These are phyloP conservation scores for Dryas drummondii DNA, from an alignment of 306 rosid genomes.

Conservation along the genomic window DNA sequence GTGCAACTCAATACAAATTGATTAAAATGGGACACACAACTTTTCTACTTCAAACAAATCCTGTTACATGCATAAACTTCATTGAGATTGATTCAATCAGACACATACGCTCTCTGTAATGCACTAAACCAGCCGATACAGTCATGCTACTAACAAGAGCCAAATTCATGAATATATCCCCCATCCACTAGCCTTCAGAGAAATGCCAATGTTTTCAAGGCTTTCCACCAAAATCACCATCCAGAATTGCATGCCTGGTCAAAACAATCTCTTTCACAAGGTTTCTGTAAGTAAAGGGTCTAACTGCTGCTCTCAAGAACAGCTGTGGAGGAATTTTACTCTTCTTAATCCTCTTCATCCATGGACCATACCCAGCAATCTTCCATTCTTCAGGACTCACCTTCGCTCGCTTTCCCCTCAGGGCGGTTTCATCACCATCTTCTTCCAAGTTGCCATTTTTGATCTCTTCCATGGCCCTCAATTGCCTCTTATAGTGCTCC, in stretches of 20 bases:
- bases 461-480: slow-evolving; percentile 26
- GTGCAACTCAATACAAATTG: neutral
- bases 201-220: slow-evolving; percentile 18
- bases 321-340: slow-evolving; percentile 78
- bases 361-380: slow-evolving; percentile 68
- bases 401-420: slow-evolving; percentile 75
- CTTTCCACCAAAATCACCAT: slow-evolving; percentile 65
- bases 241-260: slow-evolving; percentile 88
- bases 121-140: neutral
- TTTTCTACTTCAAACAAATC: neutral
- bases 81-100: neutral
- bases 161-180: neutral
- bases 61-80: neutral
- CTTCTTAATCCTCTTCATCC: slow-evolving; percentile 75
- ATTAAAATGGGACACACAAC: neutral
- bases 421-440: slow-evolving; percentile 60
- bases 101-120: too few species aligned
- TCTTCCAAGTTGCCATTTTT: slow-evolving; percentile 1
- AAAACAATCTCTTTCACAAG: slow-evolving; percentile 91
- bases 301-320: slow-evolving; percentile 73
- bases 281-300: slow-evolving; percentile 72
- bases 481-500: slow-evolving; percentile 29
- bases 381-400: slow-evolving; percentile 83
- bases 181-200: neutral
- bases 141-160: neutral